Conservation (phyloP, 2,329 filamentous ascomycete genomes). For the Lithohypha guttulata region DNA sequence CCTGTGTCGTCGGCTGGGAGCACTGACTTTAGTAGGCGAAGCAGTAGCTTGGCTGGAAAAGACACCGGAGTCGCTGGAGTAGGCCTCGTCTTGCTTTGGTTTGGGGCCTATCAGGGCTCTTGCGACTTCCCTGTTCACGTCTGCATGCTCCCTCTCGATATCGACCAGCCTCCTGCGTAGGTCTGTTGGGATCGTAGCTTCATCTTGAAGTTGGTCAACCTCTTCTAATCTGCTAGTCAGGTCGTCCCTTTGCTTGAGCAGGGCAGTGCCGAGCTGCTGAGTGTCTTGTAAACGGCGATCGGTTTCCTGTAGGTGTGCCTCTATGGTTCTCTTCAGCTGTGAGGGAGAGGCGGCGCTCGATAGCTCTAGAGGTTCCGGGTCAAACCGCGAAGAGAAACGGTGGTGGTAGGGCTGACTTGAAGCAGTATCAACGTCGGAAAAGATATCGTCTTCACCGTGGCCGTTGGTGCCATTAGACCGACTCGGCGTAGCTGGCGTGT, state of each 20-base stretch:
- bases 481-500: not conserved
- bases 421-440: conserved; percentile 23
- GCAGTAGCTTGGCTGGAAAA: conserved; percentile 75
- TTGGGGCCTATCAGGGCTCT: conserved; percentile 80
- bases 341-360: conserved; percentile 68
- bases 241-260: conserved; percentile 78
- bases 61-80: conserved; percentile 62
- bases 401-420: conserved; percentile 39
- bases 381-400: conserved; percentile 66
- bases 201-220: conserved; percentile 64
- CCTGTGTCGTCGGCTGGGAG: conserved; percentile 76
- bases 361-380: conserved; percentile 66
- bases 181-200: conserved; percentile 71
- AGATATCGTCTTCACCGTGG: conserved; percentile 34
- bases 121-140: conserved; percentile 80
- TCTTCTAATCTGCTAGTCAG: conserved; percentile 73
- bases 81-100: conserved; percentile 50
- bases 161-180: conserved; percentile 72
- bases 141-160: conserved; percentile 89
- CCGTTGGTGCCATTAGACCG: not conserved
- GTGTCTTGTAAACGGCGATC: conserved; percentile 85
- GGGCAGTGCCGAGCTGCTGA: conserved; percentile 73
- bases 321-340: conserved; percentile 77
- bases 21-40: conserved; percentile 79
- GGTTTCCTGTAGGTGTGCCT: conserved; percentile 86